Conservation (phyloP, 441 rosid genomes). For the Theobroma grandiflorum region DNA sequence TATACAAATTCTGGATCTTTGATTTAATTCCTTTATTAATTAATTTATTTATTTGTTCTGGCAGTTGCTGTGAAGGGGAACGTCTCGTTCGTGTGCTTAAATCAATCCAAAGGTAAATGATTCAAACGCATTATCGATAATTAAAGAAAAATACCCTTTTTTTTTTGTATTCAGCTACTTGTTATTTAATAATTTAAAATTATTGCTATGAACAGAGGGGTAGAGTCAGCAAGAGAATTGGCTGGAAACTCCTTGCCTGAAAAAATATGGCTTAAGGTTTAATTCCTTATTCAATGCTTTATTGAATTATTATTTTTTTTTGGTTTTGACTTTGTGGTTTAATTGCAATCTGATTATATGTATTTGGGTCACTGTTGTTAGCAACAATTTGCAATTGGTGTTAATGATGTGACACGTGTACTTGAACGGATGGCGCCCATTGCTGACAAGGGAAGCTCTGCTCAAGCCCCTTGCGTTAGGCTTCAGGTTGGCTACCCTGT, state of each 20-base stretch:
- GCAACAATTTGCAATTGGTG: constrained; percentile 94
- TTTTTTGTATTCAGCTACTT: background rate
- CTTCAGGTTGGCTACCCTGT: constrained; percentile 64
- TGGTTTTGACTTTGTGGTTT: background rate
- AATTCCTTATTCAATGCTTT: background rate
- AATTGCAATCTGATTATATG: constrained; percentile 17
- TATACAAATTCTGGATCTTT: background rate
- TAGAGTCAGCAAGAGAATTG: constrained; percentile 56
- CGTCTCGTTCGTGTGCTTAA: constrained; percentile 61
- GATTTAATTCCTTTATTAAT: background rate
- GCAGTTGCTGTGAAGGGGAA: constrained; percentile 71
- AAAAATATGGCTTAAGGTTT: constrained; percentile 90
- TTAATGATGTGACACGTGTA: constrained; percentile 88
- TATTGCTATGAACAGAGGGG: constrained; percentile 50
- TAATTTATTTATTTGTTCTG: constrained; percentile 10
- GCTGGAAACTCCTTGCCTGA: constrained; percentile 71
- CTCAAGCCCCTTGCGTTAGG: constrained; percentile 43
- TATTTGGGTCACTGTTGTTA: constrained; percentile 25
- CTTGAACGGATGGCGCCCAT: constrained; percentile 77
- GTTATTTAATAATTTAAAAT: background rate
- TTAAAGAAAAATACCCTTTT: background rate
- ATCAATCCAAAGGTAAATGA: constrained; percentile 60
- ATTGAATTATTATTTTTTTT: background rate
- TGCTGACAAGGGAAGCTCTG: constrained; percentile 31
- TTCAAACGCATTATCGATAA: background rate